Base-by-base conservation (phyloP, 1,139 yeast species). In the Magnusiomyces clavatus region DNA sequence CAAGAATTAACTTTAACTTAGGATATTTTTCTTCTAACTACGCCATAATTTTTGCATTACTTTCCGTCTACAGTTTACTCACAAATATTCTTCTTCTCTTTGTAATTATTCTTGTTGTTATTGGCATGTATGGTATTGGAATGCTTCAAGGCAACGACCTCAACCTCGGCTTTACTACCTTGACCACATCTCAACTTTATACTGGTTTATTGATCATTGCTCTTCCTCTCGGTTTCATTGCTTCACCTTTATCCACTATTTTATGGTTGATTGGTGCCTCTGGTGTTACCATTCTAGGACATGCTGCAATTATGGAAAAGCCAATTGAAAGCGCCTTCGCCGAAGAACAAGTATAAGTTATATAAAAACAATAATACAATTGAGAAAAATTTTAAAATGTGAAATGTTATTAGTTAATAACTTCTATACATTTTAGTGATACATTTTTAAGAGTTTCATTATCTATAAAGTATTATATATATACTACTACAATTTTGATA, bases 241-340 rank as follows among this genome's bases (percentile, higher is more conserved):
- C 98, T 29, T 84, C 95, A 60, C 98, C 98, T 49, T 79, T 94
- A 61, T 80, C 95, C 54, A 89, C 98, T 35, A 73, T 94, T 75
- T 78, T 94, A 80, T 94, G 98, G 98, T 79, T 94, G 62, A 82
- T 94, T 66, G 99, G 98, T 61, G 94, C 97, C 8, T 86, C 96
- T 20, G 83, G 86, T 43, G 95, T 89, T 51, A 72, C 85, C 48
- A 92, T 94, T 49, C 75, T 90, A 53, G 81, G 96, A 13, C 99
- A 94, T 70, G 97, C 98, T 51, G 73, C 94, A 13, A 78, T 94
- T 60, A 81, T 94, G 88, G 98, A 94, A 68, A 92, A 92, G 74
- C 98, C 98, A 46, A 89, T 94, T 62, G 98, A 92, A 74, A 86
- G 95, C 47, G 97, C 94, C 38, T 92, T 92, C 65, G 96, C 90